Percentiles rank a stretch among this genome's conserved stretches.
Evolutionary conservation across 2,329 filamentous ascomycete genomes (phyloP).

Genomic region (Fusarium heterosporum): DNA sequence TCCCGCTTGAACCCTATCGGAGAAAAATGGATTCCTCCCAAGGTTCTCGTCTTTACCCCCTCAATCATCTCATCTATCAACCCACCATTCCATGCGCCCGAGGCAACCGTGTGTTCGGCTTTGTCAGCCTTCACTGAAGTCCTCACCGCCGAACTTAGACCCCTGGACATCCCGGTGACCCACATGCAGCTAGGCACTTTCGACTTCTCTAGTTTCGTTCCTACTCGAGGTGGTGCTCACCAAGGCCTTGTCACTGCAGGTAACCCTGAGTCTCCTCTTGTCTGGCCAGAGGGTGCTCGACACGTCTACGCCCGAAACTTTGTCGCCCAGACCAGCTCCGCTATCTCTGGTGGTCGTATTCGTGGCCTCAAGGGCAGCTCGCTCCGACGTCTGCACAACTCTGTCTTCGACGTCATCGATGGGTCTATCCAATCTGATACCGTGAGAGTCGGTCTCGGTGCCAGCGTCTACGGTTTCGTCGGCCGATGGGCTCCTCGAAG

Average conservation of each 20-base stretch:
- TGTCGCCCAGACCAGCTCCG: slow-evolving; percentile 65
- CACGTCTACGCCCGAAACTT: slow-evolving; percentile 73
- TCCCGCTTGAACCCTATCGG: slow-evolving; percentile 66
- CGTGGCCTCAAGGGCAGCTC: slow-evolving; percentile 75
- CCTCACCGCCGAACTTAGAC: slow-evolving; percentile 80
- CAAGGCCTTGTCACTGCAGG: slow-evolving; percentile 58
- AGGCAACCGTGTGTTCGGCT: slow-evolving; percentile 86
- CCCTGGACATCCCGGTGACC: slow-evolving; percentile 81
- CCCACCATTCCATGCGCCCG: slow-evolving; percentile 84
- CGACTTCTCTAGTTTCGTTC: slow-evolving; percentile 78
- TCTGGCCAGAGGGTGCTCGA: slow-evolving; percentile 72
- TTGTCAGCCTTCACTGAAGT: slow-evolving; percentile 88
- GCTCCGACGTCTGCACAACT: slow-evolving; percentile 82
- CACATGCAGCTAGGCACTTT: slow-evolving; percentile 94
- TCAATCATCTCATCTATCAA: slow-evolving; percentile 83
- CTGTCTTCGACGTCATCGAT: slow-evolving; percentile 90
- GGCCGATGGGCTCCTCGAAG: slow-evolving; percentile 82
- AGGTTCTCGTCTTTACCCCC: slow-evolving; percentile 82
- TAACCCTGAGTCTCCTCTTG: slow-evolving; percentile 61
- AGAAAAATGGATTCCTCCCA: slow-evolving; percentile 67
- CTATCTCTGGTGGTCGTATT: slow-evolving; percentile 67
- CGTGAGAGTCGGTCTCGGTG: slow-evolving; percentile 86
- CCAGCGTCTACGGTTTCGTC: slow-evolving; percentile 85
- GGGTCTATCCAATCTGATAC: slow-evolving; percentile 69
- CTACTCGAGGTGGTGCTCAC: slow-evolving; percentile 52